phyloP scores from a whole-genome alignment of 768 basidiomycete species.

The Phlebiopsis gigantea region DNA sequence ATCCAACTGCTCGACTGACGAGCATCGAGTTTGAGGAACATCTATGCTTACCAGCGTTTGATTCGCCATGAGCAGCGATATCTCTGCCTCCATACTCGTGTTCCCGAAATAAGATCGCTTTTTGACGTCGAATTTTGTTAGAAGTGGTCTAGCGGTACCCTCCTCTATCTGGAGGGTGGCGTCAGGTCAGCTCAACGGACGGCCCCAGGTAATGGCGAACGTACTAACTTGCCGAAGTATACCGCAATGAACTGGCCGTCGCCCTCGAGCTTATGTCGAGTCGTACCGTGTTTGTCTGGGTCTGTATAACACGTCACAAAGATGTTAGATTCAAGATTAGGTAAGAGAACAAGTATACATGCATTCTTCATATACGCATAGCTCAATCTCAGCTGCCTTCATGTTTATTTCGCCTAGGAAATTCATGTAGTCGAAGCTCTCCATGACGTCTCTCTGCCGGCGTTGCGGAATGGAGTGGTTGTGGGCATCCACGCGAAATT shows the following conservation, averaged over 20 bases:
- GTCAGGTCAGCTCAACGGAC: background rate
- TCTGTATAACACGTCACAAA: conserved; percentile 31
- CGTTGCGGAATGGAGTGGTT: conserved; percentile 68
- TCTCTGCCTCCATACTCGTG: conserved; percentile 96
- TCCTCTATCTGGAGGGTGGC: conserved; percentile 42
- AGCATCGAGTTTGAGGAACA: background rate
- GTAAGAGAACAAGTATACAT: conserved; percentile 20
- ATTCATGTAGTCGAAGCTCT: conserved; percentile 82
- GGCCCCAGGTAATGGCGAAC: conserved; percentile 27
- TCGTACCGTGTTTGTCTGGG: conserved; percentile 39
- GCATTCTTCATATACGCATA: conserved; percentile 89
- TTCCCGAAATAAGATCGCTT: conserved; percentile 89
- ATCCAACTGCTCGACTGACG: background rate
- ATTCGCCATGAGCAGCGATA: conserved; percentile 94
- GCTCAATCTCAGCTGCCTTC: conserved; percentile 66
- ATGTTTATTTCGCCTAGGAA: conserved; percentile 79
- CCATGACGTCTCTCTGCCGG: conserved; percentile 63
- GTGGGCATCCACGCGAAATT: conserved; percentile 69
- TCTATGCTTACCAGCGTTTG: conserved; percentile 69
- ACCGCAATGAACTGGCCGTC: conserved; percentile 66
- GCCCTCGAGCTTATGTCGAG: conserved; percentile 46
- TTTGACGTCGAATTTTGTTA: conserved; percentile 79
- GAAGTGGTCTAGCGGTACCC: conserved; percentile 63
- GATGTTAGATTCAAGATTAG: conserved; percentile 19
- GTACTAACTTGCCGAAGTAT: conserved; percentile 86